Base-by-base conservation (phyloP, 257 asterid genomes). In the Petrea volubilis region DNA sequence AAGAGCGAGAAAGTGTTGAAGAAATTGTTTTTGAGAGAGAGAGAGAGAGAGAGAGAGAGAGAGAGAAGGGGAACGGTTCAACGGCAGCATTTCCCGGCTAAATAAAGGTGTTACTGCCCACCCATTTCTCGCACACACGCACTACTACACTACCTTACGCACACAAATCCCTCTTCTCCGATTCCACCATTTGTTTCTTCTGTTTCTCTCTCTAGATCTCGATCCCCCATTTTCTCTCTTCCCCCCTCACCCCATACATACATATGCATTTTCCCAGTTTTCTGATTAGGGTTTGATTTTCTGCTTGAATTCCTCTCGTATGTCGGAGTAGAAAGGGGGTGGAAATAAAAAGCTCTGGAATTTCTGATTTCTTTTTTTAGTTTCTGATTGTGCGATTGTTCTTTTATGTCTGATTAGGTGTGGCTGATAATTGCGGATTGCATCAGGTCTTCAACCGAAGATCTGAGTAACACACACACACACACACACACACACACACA, bases 381-480 rank as follows among this genome's bases (percentile, higher is more conserved):
- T 65, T 46, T 71, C 24, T 60, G 34, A 28, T 73, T 31, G 24
- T 67, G 53, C 64, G 5, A 41, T 38, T 64, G 41, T 13, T 64
- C 66, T 13, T 38, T 72, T 47, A 53, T 72, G 77, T 40, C 66
- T 73, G 64, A 78, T 72, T 68, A 53, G 51, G 72, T 76, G 69
- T 33, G 20, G 31, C 70, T 67, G 55, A 33, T 41, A 17, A 60
- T 41, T 70, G 70, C 43, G 62, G 65, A 53, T 59, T 62, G 78
- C 71, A 50, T 78, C 79, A 83, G 88, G 85, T 80, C 85, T 83
- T 83, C 84, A 53, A 18, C 64, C 64, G 86, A 83, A 80, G 88
- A 80, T 80, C 88, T 80, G 82, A 70, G 56, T 49, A 28, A 46
- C 12, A 7, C 43, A 38, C 43, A 7, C 8, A 38, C 10, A 38